Evolutionary conservation across 2,329 filamentous ascomycete genomes (phyloP).

Genomic region (Hymenotorrendiella dingleyae): DNA sequence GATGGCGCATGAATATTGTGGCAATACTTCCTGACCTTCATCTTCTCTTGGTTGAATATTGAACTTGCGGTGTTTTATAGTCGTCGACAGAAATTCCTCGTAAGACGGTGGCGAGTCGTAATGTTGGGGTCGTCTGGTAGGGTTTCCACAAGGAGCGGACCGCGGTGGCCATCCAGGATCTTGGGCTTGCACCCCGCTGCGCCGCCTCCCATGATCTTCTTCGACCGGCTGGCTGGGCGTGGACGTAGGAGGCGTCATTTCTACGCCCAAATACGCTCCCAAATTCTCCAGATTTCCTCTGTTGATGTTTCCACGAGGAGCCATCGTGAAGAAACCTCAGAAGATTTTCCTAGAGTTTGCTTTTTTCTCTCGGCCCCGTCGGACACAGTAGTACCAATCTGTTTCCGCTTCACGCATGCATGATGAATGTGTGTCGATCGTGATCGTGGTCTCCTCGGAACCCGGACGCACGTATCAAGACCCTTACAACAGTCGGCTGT

Average conservation of each 20-base stretch:
- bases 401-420: slow-evolving; percentile 4
- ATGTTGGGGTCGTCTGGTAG: neutral
- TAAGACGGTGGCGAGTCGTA: slow-evolving; percentile 4
- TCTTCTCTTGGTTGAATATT: slow-evolving; percentile 32
- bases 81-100: slow-evolving; percentile 1
- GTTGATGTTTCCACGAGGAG: slow-evolving; percentile 1
- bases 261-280: slow-evolving; percentile 4
- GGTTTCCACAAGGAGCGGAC: neutral
- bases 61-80: slow-evolving; percentile 14
- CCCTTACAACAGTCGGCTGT: no score
- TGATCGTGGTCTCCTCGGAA: neutral
- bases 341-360: neutral
- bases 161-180: slow-evolving; percentile 1
- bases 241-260: neutral
- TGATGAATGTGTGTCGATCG: neutral
- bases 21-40: slow-evolving; percentile 42
- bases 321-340: slow-evolving; percentile 1
- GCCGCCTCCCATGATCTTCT: slow-evolving; percentile 2
- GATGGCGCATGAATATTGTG: slow-evolving; percentile 52
- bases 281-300: slow-evolving; percentile 1
- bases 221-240: slow-evolving; percentile 1
- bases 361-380: neutral
- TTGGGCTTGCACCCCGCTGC: neutral
- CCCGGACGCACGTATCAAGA: slow-evolving; percentile 2
- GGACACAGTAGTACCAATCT: neutral